Evolutionary conservation across 2,329 filamentous ascomycete species (phyloP).

Genomic region (Colletotrichum sp.): DNA sequence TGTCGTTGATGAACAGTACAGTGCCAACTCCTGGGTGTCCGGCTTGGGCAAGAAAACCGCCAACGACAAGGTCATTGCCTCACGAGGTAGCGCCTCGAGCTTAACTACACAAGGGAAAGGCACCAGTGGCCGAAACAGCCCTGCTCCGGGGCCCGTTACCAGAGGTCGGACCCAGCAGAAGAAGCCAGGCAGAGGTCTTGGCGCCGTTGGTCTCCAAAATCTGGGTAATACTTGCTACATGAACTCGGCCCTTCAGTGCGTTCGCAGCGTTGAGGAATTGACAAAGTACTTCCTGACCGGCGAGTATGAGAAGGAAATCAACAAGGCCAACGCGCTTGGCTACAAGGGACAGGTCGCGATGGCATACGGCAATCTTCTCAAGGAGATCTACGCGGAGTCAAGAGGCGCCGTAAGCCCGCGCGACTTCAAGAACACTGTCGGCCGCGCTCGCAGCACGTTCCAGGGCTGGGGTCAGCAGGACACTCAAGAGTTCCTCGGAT

Average conservation of each 20-base stretch:
- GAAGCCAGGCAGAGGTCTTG: conserved; percentile 72
- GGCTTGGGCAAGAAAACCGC: conserved; percentile 39
- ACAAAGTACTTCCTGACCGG: conserved; percentile 87
- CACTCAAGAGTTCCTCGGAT: conserved; percentile 95
- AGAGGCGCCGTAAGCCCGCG: conserved; percentile 76
- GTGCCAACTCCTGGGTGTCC: conserved; percentile 63
- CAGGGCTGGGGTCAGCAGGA: conserved; percentile 97
- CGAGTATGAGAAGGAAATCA: conserved; percentile 81
- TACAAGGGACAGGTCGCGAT: conserved; percentile 88
- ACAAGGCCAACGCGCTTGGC: conserved; percentile 82
- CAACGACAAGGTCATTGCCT: conserved; percentile 42
- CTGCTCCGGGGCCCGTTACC: conserved; percentile 66
- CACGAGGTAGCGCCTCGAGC: conserved; percentile 35
- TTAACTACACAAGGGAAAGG: conserved; percentile 40
- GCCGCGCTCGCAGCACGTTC: conserved; percentile 82
- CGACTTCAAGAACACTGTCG: conserved; percentile 83
- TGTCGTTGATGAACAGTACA: conserved; percentile 81
- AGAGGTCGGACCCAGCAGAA: conserved; percentile 74
- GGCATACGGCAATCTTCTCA: conserved; percentile 78
- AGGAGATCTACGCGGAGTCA: conserved; percentile 77
- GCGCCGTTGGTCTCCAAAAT: conserved; percentile 85
- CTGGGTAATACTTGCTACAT: conserved; percentile 99
- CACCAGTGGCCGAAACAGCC: conserved; percentile 74
- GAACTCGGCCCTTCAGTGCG: conserved; percentile 96
- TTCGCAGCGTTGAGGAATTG: conserved; percentile 91